Evolutionary conservation across 1,284 basidiomycete species (phyloP), one percentile per base, ranked within the genome.

Genomic region (Cystobasidium pallidum): DNA sequence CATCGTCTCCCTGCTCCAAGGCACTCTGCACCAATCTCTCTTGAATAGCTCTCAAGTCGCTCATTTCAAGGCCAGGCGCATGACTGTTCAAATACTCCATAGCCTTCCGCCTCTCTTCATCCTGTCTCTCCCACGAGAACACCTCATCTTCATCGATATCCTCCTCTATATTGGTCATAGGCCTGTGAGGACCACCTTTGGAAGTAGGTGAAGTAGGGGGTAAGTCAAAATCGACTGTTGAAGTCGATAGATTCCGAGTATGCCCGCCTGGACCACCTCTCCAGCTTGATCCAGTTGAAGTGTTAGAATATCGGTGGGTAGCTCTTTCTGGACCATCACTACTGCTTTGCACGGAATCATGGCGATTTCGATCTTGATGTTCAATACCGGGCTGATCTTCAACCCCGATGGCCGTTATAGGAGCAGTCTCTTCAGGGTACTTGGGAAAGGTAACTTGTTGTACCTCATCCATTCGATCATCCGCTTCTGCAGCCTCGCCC

Each of bases 201-300:
- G 54, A 34, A 13, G 21, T 36, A 10, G 54, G 54, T 17, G 54
- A 55, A 2, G n/a, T 55, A 2, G 24, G n/a, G 19, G 62, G 26
- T 11, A 64, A n/a, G 34, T 64, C 62, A 24, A 64, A 64, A 36
- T 64, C 62, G 3, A 43, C 62, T 34, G 62, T 64, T 32, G 62
- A 64, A 24, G 62, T 51, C 24, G 62, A 64, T 11, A 64, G 39
- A 43, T 39, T 49, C 10, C 62, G 43, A 10, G 24, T 36, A 26
- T 43, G 34, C 8, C 43, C 49, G 3, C 49, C 45, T 36, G 62
- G 62, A 51, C 45, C 62, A 7, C 62, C 62, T 49, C 45, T n/a
- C 62, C 62, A 64, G 32, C 62, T 64, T 51, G 62, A 64, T 8
- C 62, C 62, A 64, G 62, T 41, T n/a, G 62, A 64, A 17, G 62